These are phyloP conservation scores for Exserohilum rostratum DNA, from an alignment of 2,329 filamentous ascomycete species.

Conservation along the genomic window DNA sequence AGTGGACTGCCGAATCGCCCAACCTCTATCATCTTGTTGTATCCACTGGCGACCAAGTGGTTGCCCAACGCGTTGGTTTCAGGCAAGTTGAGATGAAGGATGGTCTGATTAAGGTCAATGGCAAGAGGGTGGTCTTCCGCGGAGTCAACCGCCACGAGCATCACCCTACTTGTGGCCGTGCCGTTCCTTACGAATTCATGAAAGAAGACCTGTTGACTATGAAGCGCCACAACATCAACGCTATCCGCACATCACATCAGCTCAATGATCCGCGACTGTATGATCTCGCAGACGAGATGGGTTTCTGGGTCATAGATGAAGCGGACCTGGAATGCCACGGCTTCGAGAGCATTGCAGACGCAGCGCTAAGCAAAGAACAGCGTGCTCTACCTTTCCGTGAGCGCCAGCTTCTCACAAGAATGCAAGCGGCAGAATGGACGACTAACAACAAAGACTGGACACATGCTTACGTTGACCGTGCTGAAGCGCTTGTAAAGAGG, in stretches of 20 bases:
- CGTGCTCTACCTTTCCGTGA: conserved; percentile 63
- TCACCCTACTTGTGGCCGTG: conserved; percentile 66
- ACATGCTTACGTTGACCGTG: conserved; percentile 71
- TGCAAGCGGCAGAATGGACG: conserved; percentile 62
- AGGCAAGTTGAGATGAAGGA: conserved; percentile 67
- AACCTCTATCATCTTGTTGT: conserved; percentile 64
- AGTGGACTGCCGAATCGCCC: conserved; percentile 73
- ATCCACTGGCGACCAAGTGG: conserved; percentile 47
- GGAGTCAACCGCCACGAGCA: conserved; percentile 75
- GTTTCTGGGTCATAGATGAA: conserved; percentile 68
- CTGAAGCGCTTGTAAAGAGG: conserved; percentile 66
- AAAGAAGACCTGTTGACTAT: conserved; percentile 68
- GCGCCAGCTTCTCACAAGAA: conserved; percentile 63
- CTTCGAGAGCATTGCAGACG: conserved; percentile 49
- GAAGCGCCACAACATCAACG: conserved; percentile 75
- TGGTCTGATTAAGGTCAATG: conserved; percentile 68
- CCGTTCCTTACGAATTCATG: conserved; percentile 68
- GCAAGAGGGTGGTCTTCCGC: conserved; percentile 64
- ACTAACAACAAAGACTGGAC: conserved; percentile 67
- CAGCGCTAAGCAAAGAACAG: conserved; percentile 29
- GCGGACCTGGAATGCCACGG: conserved; percentile 58
- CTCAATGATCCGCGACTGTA: conserved; percentile 67
- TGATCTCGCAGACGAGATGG: conserved; percentile 68
- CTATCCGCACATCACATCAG: conserved; percentile 72
- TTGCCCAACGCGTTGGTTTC: conserved; percentile 66